Base-by-base conservation (phyloP, 495 filamentous ascomycete species). In the Friedmanniomyces simplex region DNA sequence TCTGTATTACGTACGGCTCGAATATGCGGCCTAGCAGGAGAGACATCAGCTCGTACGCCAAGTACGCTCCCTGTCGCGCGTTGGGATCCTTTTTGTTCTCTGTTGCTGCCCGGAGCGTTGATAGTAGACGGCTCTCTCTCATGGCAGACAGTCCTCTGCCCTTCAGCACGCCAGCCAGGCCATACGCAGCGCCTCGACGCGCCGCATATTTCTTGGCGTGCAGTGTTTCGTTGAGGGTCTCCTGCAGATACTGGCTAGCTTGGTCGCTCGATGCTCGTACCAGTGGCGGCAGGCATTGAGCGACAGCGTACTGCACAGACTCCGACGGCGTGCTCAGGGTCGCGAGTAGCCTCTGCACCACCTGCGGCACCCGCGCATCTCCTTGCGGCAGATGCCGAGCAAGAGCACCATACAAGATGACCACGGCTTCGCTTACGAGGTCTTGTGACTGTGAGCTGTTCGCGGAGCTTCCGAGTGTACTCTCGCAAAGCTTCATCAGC, bases 241-340 rank as follows among this genome's bases (percentile, higher is more conserved):
- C 77, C 56, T 91, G 81, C 30, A 94, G 79, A 66, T 96, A 96
- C 39, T 83, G 83, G 30, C 82, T 76, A 0, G 83, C 80, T 60
- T 89, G 83, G 36, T 87, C 78, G n/a, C 79, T 79, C 52, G 84
- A 89, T 2, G 88, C 82, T 49, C 84, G 83, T 49, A 97, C 83
- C 5, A 98, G 76, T 0, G 93, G 90, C 5, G 94, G 93, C 16
- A 98, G 75, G 66, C 93, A 98, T 59, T 89, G 87, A 6, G 93
- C 89, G 14, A 96, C 89, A 22, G 93, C 93, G 65, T 93, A 95
- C 68, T 98, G 93, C 2, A 98, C 93, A 10, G 86, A 86, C 68
- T 98, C 93, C 2, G 91, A 96, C n/a, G 93, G 93, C 10, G 91
- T 97, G 64, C 85, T 88, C 26, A 98, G 76, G 6, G 94, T 94